phyloP scores from a whole-genome alignment of 1,139 yeast species.

The Scheffersomyces segobiensis region DNA sequence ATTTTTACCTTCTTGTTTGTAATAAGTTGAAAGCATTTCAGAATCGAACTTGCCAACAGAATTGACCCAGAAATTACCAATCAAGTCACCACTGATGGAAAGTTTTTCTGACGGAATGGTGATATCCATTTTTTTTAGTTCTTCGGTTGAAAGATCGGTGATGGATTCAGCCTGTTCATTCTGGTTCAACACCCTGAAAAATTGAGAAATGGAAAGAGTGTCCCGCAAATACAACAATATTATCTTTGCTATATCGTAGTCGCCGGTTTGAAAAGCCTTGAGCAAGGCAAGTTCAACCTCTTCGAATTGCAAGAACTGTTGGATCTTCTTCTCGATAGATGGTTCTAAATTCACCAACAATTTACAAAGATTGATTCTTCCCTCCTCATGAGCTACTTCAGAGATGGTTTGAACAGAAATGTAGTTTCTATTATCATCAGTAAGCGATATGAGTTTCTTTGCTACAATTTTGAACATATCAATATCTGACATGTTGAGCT shows the following conservation, averaged over 20 bases:
- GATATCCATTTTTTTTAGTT: constrained; percentile 11
- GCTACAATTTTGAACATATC: constrained; percentile 54
- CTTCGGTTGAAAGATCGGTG: constrained; percentile 16
- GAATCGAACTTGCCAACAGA: constrained; percentile 28
- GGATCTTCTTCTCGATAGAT: constrained; percentile 59
- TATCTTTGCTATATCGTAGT: constrained; percentile 62
- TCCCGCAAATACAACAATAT: constrained; percentile 56
- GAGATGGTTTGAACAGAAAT: constrained; percentile 68
- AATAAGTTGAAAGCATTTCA: constrained; percentile 29
- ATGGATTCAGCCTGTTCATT: constrained; percentile 29
- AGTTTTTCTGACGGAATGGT: constrained; percentile 16
- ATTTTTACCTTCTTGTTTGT: constrained; percentile 34
- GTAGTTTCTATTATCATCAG: constrained; percentile 19
- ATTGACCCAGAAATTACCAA: constrained; percentile 44
- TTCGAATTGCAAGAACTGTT: constrained; percentile 66
- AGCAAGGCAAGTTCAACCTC: constrained; percentile 70
- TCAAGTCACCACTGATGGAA: constrained; percentile 38
- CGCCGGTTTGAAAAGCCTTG: constrained; percentile 67
- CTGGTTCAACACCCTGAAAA: constrained; percentile 42
- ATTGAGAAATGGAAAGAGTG: constrained; percentile 37
- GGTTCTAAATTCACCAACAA: constrained; percentile 69
- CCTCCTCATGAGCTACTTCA: constrained; percentile 77
- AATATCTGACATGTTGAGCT: constrained; percentile 56
- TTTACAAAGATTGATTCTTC: constrained; percentile 69
- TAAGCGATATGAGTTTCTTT: constrained; percentile 36